Evolutionary conservation across 208 protist genomes (phyloP).

Genomic region (Porcisia hertigi): DNA sequence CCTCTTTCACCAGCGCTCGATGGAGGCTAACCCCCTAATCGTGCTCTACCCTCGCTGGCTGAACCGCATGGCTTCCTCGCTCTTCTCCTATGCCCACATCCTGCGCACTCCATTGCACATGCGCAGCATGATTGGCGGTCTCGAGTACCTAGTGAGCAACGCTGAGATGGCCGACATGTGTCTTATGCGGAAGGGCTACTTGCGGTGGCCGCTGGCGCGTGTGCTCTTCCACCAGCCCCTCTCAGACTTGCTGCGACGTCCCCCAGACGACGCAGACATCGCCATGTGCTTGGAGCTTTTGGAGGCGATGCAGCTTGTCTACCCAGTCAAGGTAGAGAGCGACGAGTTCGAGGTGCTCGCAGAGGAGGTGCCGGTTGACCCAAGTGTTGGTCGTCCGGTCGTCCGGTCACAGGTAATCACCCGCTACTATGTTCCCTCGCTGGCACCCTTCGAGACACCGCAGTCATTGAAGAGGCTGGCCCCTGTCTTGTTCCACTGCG

Average conservation of each 20-base stretch:
- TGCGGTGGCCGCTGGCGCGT: conserved; percentile 76
- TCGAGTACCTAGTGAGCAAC: conserved; percentile 77
- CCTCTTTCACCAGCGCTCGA: conserved; percentile 61
- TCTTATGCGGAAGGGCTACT: conserved; percentile 72
- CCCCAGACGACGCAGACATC: conserved; percentile 75
- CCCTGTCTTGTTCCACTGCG: conserved; percentile 79
- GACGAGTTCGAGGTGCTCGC: conserved; percentile 65
- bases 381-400: conserved; percentile 37
- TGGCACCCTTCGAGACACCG: conserved; percentile 65
- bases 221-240: conserved; percentile 72
- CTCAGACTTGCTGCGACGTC: conserved; percentile 50
- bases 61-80: conserved; percentile 66
- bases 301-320: conserved; percentile 70
- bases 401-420: conserved; percentile 39
- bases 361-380: conserved; percentile 69
- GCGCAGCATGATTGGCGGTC: conserved; percentile 81
- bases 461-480: conserved; percentile 56
- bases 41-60: conserved; percentile 85
- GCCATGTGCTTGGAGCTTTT: conserved; percentile 83
- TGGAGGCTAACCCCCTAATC: conserved; percentile 72
- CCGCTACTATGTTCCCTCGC: conserved; percentile 83
- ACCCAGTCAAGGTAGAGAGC: conserved; percentile 64
- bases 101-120: conserved; percentile 82
- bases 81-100: conserved; percentile 90
- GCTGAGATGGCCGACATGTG: conserved; percentile 80